Evolutionary conservation across 2,329 filamentous ascomycete genomes (phyloP), one percentile per base, ranked within the genome.

Genomic region (Penicillium sp.): DNA sequence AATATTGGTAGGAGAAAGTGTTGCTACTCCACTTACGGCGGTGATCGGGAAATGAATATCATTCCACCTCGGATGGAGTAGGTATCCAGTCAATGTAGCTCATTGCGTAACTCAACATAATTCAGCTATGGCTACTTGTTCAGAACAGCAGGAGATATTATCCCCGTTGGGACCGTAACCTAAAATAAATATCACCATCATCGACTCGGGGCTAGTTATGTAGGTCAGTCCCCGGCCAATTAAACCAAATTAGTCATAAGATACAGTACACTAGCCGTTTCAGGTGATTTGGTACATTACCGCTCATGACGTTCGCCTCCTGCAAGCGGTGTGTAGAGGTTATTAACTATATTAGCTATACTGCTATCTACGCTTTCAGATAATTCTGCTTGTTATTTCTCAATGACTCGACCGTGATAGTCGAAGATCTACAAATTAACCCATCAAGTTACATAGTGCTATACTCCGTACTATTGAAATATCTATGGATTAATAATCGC

Each of bases 301-400:
- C 36, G 47, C 63, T 63, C 51, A 64, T 65, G 61, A 65, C 61
- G 61, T 62, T 51, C 38, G 49, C 51, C n/a, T 33, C 38, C 58
- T 61, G 61, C 63, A 62, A 66, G 64, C 64, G 64, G 62, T 66
- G 64, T 61, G 59, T 57, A 59, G 63, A 15, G 12, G 29, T 44
- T 3, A 23, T 29, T 38, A 19, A 41, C 39, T 42, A 42, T 23
- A 23, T 13, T 12, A 29, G 10, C 10, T 12, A 12, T 12, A 23
- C 38, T 43, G 23, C 23, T n/a, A 10, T 21, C 19, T 31, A 36
- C 38, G 47, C 31, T 33, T 44, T 33, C 31, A 55, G 50, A 19
- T 39, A 48, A 7, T 13, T 9, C 19, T 38, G 8, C 7, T 17
- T 45, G 13, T 21, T 10, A 31, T 10, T 19, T 35, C 7, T 17